A percentile compares a stretch with the other conserved stretches of the same genome.
Evolutionary conservation across 2,329 filamentous ascomycete species (phyloP).

Genomic region (Bipolaris sorokiniana): DNA sequence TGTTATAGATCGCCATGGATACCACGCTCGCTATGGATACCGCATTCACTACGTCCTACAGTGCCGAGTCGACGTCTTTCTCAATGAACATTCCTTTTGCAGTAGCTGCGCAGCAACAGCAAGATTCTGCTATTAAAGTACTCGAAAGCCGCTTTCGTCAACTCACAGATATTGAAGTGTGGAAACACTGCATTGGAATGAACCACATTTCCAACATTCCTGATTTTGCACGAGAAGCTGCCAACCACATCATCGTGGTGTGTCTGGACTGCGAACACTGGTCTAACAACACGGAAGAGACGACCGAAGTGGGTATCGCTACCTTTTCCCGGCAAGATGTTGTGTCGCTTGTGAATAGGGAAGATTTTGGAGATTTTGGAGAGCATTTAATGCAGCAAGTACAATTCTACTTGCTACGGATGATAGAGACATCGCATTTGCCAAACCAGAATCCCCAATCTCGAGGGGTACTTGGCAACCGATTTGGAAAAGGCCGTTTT

Average conservation of each 20-base stretch:
- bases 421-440: conserved; percentile 29
- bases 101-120: background rate
- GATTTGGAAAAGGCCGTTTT: conserved; percentile 31
- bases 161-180: conserved; percentile 12
- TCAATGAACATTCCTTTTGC: background rate
- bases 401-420: conserved; percentile 31
- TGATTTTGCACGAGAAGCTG: conserved; percentile 11
- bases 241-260: conserved; percentile 21
- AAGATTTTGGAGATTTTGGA: conserved; percentile 20
- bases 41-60: background rate
- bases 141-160: conserved; percentile 5
- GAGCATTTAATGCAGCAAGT: conserved; percentile 25
- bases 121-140: background rate
- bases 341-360: background rate
- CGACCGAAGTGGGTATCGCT: conserved; percentile 33
- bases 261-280: conserved; percentile 36
- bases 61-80: background rate
- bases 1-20: background rate
- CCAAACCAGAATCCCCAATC: conserved; percentile 5
- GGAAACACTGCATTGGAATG: conserved; percentile 13
- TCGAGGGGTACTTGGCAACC: conserved; percentile 26
- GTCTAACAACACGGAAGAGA: conserved; percentile 25
- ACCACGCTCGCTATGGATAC: background rate
- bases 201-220: conserved; percentile 1
- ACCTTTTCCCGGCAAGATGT: conserved; percentile 17